Evolutionary conservation across 2,329 filamentous ascomycete species (phyloP).

Genomic region (Paraconiothyrium sp.): DNA sequence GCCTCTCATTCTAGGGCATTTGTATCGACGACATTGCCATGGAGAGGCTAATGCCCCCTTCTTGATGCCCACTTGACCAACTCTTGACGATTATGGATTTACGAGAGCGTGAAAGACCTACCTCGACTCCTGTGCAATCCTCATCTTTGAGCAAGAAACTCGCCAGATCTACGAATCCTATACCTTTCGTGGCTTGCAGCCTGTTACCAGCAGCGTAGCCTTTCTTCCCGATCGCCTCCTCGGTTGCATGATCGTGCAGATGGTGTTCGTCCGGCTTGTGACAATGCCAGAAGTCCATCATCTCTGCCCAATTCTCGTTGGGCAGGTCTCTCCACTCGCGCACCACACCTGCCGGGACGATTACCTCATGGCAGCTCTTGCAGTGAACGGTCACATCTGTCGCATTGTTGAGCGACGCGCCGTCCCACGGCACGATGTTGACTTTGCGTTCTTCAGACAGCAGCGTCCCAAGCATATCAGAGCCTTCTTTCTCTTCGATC

Average conservation of each 20-base stretch:
- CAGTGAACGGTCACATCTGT: constrained; percentile 35
- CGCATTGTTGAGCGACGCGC: constrained; percentile 41
- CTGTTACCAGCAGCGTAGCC: constrained; percentile 86
- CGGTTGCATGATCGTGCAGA: constrained; percentile 60
- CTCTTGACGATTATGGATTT: not conserved
- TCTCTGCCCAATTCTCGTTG: constrained; percentile 97
- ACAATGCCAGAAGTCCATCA: constrained; percentile 99
- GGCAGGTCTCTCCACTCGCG: constrained; percentile 88
- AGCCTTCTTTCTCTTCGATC: constrained; percentile 55
- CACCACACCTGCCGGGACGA: constrained; percentile 32
- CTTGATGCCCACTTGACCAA: constrained; percentile 58
- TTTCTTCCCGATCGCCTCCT: constrained; percentile 50
- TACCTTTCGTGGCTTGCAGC: constrained; percentile 71
- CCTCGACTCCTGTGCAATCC: constrained; percentile 68
- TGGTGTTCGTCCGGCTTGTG: constrained; percentile 82
- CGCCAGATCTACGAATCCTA: constrained; percentile 82
- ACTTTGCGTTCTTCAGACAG: constrained; percentile 43
- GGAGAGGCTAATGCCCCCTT: constrained; percentile 61
- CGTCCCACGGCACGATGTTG: constrained; percentile 57
- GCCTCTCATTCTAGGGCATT: constrained; percentile 61
- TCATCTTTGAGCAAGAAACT: constrained; percentile 75
- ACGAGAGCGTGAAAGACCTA: constrained; percentile 44
- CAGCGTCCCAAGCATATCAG: constrained; percentile 38
- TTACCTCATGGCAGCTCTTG: constrained; percentile 33
- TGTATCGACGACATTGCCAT: constrained; percentile 67